Percentiles rank a stretch among this genome's conserved stretches.
Conservation (phyloP, 129 eudicot species). For the Artemisia annua region DNA sequence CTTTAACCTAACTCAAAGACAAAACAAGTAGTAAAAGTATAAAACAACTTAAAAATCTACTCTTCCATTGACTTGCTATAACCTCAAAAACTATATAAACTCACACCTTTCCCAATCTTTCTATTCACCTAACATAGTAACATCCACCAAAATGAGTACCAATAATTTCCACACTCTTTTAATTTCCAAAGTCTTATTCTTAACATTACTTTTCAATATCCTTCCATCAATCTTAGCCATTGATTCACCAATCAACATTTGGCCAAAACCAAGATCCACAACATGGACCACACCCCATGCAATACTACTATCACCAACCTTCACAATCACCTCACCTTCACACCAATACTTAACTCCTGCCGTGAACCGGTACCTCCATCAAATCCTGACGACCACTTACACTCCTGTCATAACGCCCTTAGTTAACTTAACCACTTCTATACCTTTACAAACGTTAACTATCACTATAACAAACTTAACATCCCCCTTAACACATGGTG, state of each 20-base stretch:
- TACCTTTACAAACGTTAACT: constrained; percentile 37
- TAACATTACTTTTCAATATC: background rate
- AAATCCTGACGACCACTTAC: constrained; percentile 55
- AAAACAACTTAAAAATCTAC: background rate
- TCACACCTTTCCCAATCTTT: constrained; percentile 12
- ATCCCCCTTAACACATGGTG: constrained; percentile 55
- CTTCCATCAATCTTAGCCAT: constrained; percentile 38
- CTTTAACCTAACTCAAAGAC: constrained; percentile 1
- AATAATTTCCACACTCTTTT: background rate
- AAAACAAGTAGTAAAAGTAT: background rate
- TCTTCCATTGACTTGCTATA: constrained; percentile 3
- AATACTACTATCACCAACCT: constrained; percentile 46
- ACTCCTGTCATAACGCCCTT: constrained; percentile 46
- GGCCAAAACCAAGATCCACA: constrained; percentile 84
- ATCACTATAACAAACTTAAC: constrained; percentile 47
- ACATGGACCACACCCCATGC: constrained; percentile 67
- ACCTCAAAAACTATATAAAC: constrained; percentile 34
- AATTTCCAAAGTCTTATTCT: background rate
- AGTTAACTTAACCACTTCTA: constrained; percentile 40
- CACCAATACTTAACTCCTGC: constrained; percentile 62
- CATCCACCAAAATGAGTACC: constrained; percentile 1
- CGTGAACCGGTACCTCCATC: constrained; percentile 55
- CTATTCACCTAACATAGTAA: constrained; percentile 6
- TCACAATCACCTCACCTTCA: constrained; percentile 54
- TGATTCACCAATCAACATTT: constrained; percentile 56